phyloP scores from a whole-genome alignment of 768 basidiomycete genomes.

The Mycena albidolilacea region DNA sequence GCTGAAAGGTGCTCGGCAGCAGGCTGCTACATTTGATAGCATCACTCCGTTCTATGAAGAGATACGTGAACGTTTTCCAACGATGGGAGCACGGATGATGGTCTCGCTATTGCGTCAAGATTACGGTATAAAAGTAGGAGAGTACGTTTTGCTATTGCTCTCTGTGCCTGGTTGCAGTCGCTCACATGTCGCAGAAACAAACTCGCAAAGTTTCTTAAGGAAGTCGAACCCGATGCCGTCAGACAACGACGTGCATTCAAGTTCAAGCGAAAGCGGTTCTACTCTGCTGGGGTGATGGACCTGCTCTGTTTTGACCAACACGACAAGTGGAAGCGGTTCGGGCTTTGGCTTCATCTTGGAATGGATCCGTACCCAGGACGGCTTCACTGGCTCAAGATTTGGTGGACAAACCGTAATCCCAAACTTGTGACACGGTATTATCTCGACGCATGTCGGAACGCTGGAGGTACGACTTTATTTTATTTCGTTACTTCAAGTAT shows the following conservation, averaged over 20 bases:
- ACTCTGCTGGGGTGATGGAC: constrained; percentile 57
- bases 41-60: neutral
- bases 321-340: constrained; percentile 61
- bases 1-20: neutral
- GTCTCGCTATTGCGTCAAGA: neutral
- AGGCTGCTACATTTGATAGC: neutral
- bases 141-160: neutral
- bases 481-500: neutral
- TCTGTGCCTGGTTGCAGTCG: neutral
- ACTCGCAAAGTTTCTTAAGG: constrained; percentile 4
- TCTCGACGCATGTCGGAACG: constrained; percentile 44
- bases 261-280: constrained; percentile 49
- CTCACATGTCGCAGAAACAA: constrained; percentile 34
- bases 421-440: constrained; percentile 49
- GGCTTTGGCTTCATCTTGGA: constrained; percentile 50
- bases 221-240: constrained; percentile 43
- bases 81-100: neutral
- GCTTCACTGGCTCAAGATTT: constrained; percentile 55
- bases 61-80: neutral
- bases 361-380: constrained; percentile 54
- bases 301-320: constrained; percentile 58
- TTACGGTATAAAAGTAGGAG: neutral
- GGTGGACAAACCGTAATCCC: constrained; percentile 59
- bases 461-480: constrained; percentile 36
- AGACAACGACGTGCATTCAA: constrained; percentile 28